These are phyloP conservation scores for Mytilinidion resinicola DNA, from an alignment of 495 filamentous ascomycete species.

Conservation along the genomic window DNA sequence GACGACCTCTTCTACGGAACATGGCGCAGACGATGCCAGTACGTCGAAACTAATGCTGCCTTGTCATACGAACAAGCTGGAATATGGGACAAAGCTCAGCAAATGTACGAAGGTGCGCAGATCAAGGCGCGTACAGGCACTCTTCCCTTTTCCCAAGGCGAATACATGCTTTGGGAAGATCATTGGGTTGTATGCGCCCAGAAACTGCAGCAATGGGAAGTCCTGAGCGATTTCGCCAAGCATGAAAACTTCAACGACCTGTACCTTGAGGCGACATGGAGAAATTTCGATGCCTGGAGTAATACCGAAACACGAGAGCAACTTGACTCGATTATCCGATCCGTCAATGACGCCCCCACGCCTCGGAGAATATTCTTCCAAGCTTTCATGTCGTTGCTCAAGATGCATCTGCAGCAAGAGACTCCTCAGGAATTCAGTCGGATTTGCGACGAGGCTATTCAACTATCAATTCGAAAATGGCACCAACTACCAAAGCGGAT, in stretches of 20 bases:
- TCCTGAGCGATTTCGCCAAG: constrained; percentile 94
- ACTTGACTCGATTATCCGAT: constrained; percentile 84
- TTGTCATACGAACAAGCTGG: constrained; percentile 97
- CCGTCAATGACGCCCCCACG: constrained; percentile 93
- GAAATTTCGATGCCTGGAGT: constrained; percentile 87
- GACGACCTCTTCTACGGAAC: constrained; percentile 97
- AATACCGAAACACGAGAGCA: constrained; percentile 77
- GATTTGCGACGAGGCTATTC: constrained; percentile 91
- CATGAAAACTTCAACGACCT: constrained; percentile 98
- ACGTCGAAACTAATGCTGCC: constrained; percentile 92
- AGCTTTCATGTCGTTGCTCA: constrained; percentile 92
- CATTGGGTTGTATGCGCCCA: constrained; percentile 97
- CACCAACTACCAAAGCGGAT: constrained; percentile 89
- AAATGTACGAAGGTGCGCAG: constrained; percentile 91
- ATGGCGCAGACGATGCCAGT: constrained; percentile 91
- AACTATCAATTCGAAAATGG: constrained; percentile 95
- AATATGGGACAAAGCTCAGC: constrained; percentile 98
- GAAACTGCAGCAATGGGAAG: constrained; percentile 98
- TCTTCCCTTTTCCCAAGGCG: constrained; percentile 88
- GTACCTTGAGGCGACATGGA: constrained; percentile 91
- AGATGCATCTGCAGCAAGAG: constrained; percentile 84
- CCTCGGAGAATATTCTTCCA: constrained; percentile 92
- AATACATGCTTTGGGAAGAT: constrained; percentile 99
- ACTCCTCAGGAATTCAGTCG: constrained; percentile 71
- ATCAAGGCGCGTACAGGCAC: constrained; percentile 92